A percentile compares a stretch with the other conserved stretches of the same genome.
Conservation (phyloP, 768 basidiomycete genomes). For the Suillus americanus region DNA sequence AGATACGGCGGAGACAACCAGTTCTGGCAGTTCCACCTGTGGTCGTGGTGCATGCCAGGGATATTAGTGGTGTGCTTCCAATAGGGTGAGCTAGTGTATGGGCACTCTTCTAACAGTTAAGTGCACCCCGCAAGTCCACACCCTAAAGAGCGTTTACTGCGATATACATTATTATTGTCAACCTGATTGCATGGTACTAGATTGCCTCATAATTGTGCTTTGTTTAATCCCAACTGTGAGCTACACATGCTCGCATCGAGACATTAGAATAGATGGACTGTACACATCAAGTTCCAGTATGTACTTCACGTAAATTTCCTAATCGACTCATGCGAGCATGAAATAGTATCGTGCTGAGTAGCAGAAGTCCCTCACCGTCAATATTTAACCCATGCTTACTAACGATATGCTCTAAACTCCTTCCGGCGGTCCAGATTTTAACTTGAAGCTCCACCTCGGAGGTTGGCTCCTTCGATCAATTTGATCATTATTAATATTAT, state of each 20-base stretch:
- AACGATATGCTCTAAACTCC: background rate
- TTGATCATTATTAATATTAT: background rate
- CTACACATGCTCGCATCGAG: background rate
- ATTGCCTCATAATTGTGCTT: background rate
- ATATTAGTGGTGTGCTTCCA: constrained; percentile 16
- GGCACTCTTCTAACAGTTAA: constrained; percentile 24
- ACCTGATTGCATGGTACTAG: background rate
- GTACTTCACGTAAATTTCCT: background rate
- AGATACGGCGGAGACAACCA: constrained; percentile 18
- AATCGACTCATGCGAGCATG: background rate
- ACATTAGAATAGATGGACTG: background rate
- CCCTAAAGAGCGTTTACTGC: background rate
- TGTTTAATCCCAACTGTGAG: background rate
- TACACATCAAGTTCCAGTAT: background rate
- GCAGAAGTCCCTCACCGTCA: background rate
- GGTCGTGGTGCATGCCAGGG: constrained; percentile 19
- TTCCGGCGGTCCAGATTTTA: background rate
- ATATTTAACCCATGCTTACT: background rate
- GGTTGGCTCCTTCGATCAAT: background rate
- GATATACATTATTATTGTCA: background rate
- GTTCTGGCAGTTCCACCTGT: constrained; percentile 23
- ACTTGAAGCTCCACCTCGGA: background rate
- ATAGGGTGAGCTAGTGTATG: constrained; percentile 10
- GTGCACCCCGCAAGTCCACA: background rate
- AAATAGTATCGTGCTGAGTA: background rate